Percentiles rank a stretch among this genome's conserved stretches.
Conservation (phyloP, 129 eudicot species). For the Arctium lappa region DNA sequence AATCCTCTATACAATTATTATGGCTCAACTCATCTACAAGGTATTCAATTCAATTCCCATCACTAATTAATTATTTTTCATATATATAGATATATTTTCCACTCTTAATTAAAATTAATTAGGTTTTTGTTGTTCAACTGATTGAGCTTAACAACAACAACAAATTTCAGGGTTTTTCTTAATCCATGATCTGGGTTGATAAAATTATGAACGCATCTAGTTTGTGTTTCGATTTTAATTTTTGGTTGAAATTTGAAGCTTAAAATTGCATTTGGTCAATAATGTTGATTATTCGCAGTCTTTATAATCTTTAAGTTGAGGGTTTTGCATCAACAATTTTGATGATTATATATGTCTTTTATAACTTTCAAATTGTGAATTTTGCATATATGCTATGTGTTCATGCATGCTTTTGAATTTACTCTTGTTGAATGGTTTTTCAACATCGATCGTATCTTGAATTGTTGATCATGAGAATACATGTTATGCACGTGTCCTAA, state of each 20-base stretch:
- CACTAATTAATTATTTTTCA: neutral
- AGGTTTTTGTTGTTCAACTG: neutral
- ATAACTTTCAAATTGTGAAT: no score
- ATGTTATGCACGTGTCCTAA: no score
- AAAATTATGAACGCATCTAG: neutral
- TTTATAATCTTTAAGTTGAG: neutral
- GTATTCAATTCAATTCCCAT: neutral
- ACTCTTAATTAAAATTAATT: no score
- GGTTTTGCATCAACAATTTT: neutral
- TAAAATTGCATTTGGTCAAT: neutral
- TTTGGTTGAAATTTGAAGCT: neutral
- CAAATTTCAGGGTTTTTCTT: no score
- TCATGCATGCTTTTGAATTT: no score
- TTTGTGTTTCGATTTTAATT: no score
- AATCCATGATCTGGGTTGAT: neutral
- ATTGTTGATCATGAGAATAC: no score
- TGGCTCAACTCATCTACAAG: slow-evolving; percentile 17
- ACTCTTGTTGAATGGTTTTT: no score
- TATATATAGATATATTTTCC: neutral
- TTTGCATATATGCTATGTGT: no score
- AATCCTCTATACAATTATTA: neutral
- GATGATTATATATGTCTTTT: neutral
- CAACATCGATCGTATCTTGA: no score
- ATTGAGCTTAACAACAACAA: neutral
- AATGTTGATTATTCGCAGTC: neutral